Base-by-base conservation (phyloP, 1,139 yeast genomes). In the Blastobotrys buckinghamii region DNA sequence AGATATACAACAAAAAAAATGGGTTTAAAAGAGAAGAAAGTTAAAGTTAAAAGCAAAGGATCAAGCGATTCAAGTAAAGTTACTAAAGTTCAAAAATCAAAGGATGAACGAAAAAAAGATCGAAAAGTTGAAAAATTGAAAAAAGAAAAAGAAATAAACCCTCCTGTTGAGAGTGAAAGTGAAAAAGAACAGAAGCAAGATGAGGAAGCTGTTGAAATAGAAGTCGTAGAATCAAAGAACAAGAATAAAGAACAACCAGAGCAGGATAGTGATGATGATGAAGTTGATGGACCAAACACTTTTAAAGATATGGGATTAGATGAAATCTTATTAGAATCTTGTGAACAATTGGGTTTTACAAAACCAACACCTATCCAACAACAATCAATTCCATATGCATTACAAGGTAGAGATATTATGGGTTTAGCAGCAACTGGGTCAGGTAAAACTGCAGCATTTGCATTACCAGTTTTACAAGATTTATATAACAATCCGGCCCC, bases 381-480 rank as follows among this genome's bases (percentile, higher is more conserved):
- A 6, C 90, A 86, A 65, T 79, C 97, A 8, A 85, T 94, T 52
- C 98, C 98, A 0, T 86, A 85, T 58, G 97, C 97, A 4, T 71
- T 92, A 22, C 81, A 83, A 57, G 97, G 97, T 50, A 77, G 97
- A 61, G 99, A 94, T 68, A 94, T 94, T 45, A 96, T 94, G 50
- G 98, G 97, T 58, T 88, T 94, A 84, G 99, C 99, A 10, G 83
- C 97, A 64, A 94, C 99, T 1, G 99, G 99, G 54, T 85, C 96
- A 19, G 99, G 99, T 69, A 94, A 94, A 66, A 94, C 99, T 0
- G 97, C 97, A 10, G 98, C 98, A 0, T 94, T 94, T 66, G 80
- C 92, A 9, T 71, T 94, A 45, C 98, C 98, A 1, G 88, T 92
- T 41, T 73, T 92, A 39, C 97, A 94, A 66, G 82, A 89, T 0